A percentile compares a stretch with the other conserved stretches of the same genome.
phyloP scores from a whole-genome alignment of 192 early-diverging fungal species.

The Backusella tarrabulga region DNA sequence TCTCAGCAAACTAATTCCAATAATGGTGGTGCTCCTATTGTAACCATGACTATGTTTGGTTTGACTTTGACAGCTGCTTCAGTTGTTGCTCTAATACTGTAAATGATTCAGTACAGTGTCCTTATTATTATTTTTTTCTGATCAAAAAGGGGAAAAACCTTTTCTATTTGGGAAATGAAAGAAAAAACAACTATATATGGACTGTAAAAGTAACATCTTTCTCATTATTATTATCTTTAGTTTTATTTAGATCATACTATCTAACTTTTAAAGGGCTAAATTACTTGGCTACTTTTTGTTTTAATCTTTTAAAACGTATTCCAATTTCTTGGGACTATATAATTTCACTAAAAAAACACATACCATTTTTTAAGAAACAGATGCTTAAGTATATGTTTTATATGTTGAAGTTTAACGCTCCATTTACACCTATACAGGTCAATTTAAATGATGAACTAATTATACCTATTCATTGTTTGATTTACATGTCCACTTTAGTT shows the following conservation, averaged over 20 bases:
- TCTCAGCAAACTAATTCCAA: neutral
- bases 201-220: neutral
- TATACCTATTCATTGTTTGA: too few species aligned
- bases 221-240: neutral
- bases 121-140: neutral
- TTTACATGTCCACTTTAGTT: too few species aligned
- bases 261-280: neutral
- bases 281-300: neutral
- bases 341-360: neutral
- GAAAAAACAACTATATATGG: neutral
- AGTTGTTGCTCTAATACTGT: neutral
- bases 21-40: neutral
- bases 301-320: neutral
- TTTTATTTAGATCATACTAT: neutral
- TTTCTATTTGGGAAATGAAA: neutral
- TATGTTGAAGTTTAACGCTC: too few species aligned
- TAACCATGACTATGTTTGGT: neutral
- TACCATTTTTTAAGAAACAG: neutral
- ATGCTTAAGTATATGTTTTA: too few species aligned
- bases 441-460: too few species aligned
- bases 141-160: neutral
- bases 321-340: neutral
- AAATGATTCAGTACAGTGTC: neutral
- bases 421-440: too few species aligned
- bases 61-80: neutral